phyloP scores from a whole-genome alignment of 1,139 yeast genomes.

The Debaryomyces psychrophilus region DNA sequence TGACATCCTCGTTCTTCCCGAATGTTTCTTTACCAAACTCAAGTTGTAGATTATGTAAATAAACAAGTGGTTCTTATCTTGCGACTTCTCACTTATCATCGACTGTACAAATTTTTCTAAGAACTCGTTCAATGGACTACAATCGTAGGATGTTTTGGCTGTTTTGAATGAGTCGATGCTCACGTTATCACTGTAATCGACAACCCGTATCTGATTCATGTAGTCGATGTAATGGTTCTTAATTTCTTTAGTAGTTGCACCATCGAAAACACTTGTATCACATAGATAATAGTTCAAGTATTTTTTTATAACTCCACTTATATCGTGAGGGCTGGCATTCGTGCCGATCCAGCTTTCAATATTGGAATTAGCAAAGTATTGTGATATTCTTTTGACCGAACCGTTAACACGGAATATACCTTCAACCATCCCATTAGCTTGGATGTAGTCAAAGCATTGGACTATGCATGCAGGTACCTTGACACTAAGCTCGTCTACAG shows the following conservation, averaged over 20 bases:
- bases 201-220: neutral
- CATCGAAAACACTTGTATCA: slow-evolving; percentile 15
- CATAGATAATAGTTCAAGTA: slow-evolving; percentile 17
- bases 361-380: slow-evolving; percentile 18
- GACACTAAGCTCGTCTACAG: slow-evolving; percentile 3
- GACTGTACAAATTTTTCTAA: slow-evolving; percentile 8
- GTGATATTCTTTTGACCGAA: slow-evolving; percentile 26
- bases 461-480: slow-evolving; percentile 24
- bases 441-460: slow-evolving; percentile 24
- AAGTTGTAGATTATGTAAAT: slow-evolving; percentile 11
- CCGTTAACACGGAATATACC: slow-evolving; percentile 36
- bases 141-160: slow-evolving; percentile 10
- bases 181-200: slow-evolving; percentile 1
- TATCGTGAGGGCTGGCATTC: slow-evolving; percentile 22
- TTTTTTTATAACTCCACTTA: slow-evolving; percentile 26
- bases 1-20: slow-evolving; percentile 13
- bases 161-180: slow-evolving; percentile 12
- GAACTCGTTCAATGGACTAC: slow-evolving; percentile 8
- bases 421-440: slow-evolving; percentile 23
- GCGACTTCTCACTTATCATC: slow-evolving; percentile 7
- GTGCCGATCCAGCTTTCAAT: slow-evolving; percentile 18
- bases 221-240: slow-evolving; percentile 8
- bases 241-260: slow-evolving; percentile 17
- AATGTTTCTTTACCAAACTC: slow-evolving; percentile 8
- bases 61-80: slow-evolving; percentile 10